Percentiles rank a stretch among this genome's conserved stretches.
Conservation (phyloP, 108 stramenopile species). For the Cyclostephanos tholiformis region DNA sequence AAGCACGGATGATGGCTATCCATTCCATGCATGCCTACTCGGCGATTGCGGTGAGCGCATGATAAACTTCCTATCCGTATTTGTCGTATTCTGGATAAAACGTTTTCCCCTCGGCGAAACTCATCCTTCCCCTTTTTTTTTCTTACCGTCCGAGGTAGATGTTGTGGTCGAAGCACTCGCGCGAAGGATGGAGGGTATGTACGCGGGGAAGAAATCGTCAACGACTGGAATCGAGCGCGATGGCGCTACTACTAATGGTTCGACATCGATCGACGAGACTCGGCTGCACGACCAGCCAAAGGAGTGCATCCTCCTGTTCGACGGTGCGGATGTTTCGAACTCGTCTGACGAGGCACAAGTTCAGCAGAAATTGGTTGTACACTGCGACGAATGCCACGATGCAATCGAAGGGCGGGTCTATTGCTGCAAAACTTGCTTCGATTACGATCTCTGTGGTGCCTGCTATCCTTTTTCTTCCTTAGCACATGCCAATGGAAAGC, state of each 20-base stretch:
- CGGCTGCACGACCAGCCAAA: slow-evolving; percentile 57
- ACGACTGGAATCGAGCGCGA: slow-evolving; percentile 1
- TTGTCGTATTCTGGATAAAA: no score
- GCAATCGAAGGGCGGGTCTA: slow-evolving; percentile 58
- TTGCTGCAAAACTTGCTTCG: slow-evolving; percentile 80
- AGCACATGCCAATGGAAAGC: slow-evolving; percentile 54
- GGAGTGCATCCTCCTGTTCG: slow-evolving; percentile 75
- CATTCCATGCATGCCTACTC: slow-evolving; percentile 80
- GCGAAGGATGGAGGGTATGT: slow-evolving; percentile 33
- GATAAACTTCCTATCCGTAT: no score
- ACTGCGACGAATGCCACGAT: slow-evolving; percentile 73
- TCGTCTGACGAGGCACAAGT: slow-evolving; percentile 23
- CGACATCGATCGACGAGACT: background rate
- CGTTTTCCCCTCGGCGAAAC: no score
- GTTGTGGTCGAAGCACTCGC: slow-evolving; percentile 70
- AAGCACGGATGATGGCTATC: slow-evolving; percentile 35
- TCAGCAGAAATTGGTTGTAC: slow-evolving; percentile 59
- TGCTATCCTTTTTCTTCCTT: slow-evolving; percentile 59
- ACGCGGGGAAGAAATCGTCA: slow-evolving; percentile 5
- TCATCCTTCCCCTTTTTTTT: no score
- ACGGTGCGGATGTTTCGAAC: slow-evolving; percentile 58
- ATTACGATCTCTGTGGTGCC: slow-evolving; percentile 79
- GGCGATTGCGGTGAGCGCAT: slow-evolving; percentile 69
- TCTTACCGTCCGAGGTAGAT: slow-evolving; percentile 36
- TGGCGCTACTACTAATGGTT: background rate